Evolutionary conservation across 2,329 filamentous ascomycete genomes (phyloP), one percentile per base, ranked within the genome.

Genomic region (Fusarium denticulatum): DNA sequence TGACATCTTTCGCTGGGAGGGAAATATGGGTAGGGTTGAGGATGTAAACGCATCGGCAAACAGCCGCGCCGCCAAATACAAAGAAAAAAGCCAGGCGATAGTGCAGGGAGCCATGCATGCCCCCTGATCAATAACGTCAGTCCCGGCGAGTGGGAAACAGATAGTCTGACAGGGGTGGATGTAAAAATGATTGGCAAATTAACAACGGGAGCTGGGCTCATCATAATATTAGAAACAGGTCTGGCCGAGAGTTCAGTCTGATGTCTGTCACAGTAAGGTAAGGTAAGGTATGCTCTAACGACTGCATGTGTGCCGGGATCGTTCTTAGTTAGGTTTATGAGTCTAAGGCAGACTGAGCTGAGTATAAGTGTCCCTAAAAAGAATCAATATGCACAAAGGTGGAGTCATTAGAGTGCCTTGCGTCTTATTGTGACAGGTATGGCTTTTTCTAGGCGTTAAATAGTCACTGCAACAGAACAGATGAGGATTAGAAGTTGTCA

Each of bases 401-500:
- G 72, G 71, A 40, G 57, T 57, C 64, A 32, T 45, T 42, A 56
- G 52, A 45, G 69, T 39, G 72, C 72, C 72, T 72, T 60, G 39
- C 59, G 39, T 60, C 67, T 43, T 57, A 57, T 71, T 46, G 55
- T 40, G 46, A 36, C 46, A 22, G 46, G 43, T 42, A 57, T 47
- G 40, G 53, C 3, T 50, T 73, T 73, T 67, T 67, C 50, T 62
- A 52, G 63, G 49, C 59, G 49, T 55, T 49, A 37, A 64, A 60
- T 43, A 53, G 37, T 60, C 78, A 68, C 76, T 75, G 76, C 71
- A 77, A 68, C 61, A 66, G 60, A 43, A 73, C 76, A 60, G 72
- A 77, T 76, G 73, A 61, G 74, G 74, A 59, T 52, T 49, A 47
- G 63, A 72, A 70, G 69, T 59, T 61, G 75, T 77, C 67, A 74